These are phyloP conservation scores for Thelephora ganbajun DNA, from an alignment of 768 basidiomycete species.

Conservation along the genomic window DNA sequence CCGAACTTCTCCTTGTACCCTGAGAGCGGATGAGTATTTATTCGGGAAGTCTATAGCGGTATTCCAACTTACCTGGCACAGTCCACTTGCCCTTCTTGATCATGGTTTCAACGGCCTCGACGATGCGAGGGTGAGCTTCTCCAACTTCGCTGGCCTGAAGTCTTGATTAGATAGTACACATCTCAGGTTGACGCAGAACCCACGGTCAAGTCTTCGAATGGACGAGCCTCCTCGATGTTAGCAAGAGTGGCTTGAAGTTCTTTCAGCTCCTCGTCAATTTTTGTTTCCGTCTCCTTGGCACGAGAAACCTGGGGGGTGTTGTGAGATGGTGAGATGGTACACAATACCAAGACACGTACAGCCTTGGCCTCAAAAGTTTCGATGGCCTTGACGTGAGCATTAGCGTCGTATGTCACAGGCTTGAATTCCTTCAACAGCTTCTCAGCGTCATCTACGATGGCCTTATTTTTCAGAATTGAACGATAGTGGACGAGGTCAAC, in stretches of 20 bases:
- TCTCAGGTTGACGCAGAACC: constrained; percentile 16
- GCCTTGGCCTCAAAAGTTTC: constrained; percentile 95
- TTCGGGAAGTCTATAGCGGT: background rate
- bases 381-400: constrained; percentile 83
- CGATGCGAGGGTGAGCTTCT: constrained; percentile 84
- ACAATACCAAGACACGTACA: constrained; percentile 33
- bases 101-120: constrained; percentile 87
- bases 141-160: constrained; percentile 75
- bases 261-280: constrained; percentile 84
- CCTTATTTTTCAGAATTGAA: constrained; percentile 81
- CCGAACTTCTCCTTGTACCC: constrained; percentile 96
- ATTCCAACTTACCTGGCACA: constrained; percentile 62
- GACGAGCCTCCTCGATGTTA: constrained; percentile 95
- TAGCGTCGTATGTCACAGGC: constrained; percentile 87
- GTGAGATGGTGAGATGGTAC: background rate
- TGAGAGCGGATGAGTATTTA: constrained; percentile 13
- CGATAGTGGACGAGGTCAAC: constrained; percentile 91
- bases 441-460: constrained; percentile 85
- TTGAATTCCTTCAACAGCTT: constrained; percentile 82
- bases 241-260: constrained; percentile 86
- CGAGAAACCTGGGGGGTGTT: constrained; percentile 50
- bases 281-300: constrained; percentile 78
- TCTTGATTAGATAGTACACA: background rate
- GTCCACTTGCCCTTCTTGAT: constrained; percentile 97
- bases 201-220: constrained; percentile 94